Base-by-base conservation (phyloP, 495 filamentous ascomycete species). In the Trichoderma parareesei region DNA sequence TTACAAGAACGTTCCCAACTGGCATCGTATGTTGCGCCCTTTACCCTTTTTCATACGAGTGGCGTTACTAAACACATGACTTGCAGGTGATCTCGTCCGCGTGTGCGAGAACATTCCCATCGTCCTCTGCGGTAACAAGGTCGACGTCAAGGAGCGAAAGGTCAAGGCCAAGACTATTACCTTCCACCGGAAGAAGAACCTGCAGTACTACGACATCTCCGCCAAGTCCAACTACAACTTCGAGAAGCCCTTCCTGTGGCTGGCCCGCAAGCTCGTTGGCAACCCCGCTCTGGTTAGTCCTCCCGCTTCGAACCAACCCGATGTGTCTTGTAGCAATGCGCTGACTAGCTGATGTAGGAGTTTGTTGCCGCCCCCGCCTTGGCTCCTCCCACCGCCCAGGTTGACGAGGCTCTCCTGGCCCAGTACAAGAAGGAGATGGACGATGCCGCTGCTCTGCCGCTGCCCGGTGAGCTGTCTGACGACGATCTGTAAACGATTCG, bases 191-290 rank as follows among this genome's bases (percentile, higher is more conserved):
- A 99, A 99, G 88, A 99, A 99, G 89, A 98, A 98, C 82, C 87
- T 99, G 18, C 95, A 99, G 79, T 99, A 99, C 87, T 99, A 99
- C 85, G 95, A 99, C 69, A 99, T 99, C 76, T 96, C 91, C 60
- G 95, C 95, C 77, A 99, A 99, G 86, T 97, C 92, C 71, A 99
- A 99, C 83, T 99, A 99, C 84, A 99, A 99, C 88, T 99, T 99
- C 82, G 95, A 99, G 89, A 99, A 99, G 87, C 95, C 95, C 67
- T 99, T 99, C 90, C 87, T 99, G 67, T 99, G 95, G 95, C 89
- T 99, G 71, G 95, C 94, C 63, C 87, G 95, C 74, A 98, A 99
- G 87, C 86, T 98, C 60, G 95, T 97, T 67, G 95, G 94, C 76
- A 97, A 99, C 84, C 84, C 90, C 68, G 77, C 80, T 69, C 81